Evolutionary conservation across 495 filamentous ascomycete species (phyloP), one percentile per base, ranked within the genome.

Genomic region (Darksidea phi): DNA sequence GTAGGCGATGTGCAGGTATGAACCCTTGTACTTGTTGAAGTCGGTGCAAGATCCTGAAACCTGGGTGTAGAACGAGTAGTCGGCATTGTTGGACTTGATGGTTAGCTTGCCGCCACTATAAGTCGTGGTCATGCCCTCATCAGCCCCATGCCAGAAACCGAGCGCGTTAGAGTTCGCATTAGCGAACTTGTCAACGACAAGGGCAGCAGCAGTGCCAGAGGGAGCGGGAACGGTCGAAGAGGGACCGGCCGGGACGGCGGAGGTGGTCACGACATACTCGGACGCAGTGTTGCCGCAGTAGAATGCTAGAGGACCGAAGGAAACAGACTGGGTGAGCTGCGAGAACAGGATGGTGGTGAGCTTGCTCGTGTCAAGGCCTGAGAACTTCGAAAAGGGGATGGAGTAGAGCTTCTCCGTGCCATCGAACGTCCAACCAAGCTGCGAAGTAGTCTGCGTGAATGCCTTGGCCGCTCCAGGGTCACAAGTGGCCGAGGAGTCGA

Each of bases 1-100:
- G 72, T 87, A 90, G 13, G 80, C 79, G 52, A 91, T 80, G 73
- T 90, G 88, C n/a, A 91, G 75, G 71, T 86, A 88, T 17, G 77
- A 74, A 12, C 74, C 75, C 41, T 81, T 75, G 71, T 84, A 88
- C 2, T 77, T 58, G 10, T 74, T 71, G 54, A 90, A 72, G 68
- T 89, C 85, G 54, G 77, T 78, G 73, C 88, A 91, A 21, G 72
- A 73, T 28, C 67, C 72, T 0, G 80, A 73, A 42, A 91, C 71
- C 67, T 89, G 85, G 1, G 86, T 86, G 69, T 88, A 83, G 78
- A 79, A 91, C 53, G 79, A 79, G 32, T 86, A 77, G 68, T 91
- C 88, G 17, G 86, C 80, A 66, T 89, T 84, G 47, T 80, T 80
- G 32, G 84, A 85, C 62, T 76, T 79, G 52, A 91, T 77, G 10